Base-by-base conservation (phyloP, 768 basidiomycete species). In the Glaciozyma martinii region DNA sequence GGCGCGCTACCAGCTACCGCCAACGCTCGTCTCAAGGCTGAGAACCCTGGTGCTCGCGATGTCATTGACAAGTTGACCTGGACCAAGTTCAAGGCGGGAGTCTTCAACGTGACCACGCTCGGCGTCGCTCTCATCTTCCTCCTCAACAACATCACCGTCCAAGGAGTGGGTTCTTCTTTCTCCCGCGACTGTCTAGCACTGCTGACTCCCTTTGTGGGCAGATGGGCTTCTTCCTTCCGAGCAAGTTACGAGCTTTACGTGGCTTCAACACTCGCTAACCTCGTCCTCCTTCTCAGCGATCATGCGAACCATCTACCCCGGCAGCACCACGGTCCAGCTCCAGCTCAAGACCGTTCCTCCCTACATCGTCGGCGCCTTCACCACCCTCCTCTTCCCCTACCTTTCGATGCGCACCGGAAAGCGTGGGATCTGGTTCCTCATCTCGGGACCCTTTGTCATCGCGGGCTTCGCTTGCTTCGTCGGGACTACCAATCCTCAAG, bases 261-360 rank as follows among this genome's bases (percentile, higher is more conserved):
- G n/a, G n/a, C n/a, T n/a, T n/a, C n/a, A n/a, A n/a, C n/a, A n/a
- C n/a, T n/a, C n/a, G n/a, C n/a, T n/a, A n/a, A n/a, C n/a, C n/a
- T n/a, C n/a, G n/a, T n/a, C n/a, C n/a, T n/a, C n/a, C n/a, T n/a
- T n/a, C n/a, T n/a, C 73, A 2, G 71, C 74, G 29, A 72, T 75
- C 60, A 66, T 74, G 59, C 19, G 25, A 1, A 71, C 66, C 5
- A 67, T 75, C 47, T 75, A 71, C 54, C 74, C 74, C 19, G 59
- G 44, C n/a, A 61, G 55, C 43, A 47, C 65, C 5, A 59, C 62
- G 15, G 47, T 73, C 32, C 23, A 62, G 12, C 49, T 71, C 3
- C 73, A 73, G 55, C 70, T 72, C 23, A 62, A 56, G 27, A 71
- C 73, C 10, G 73, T 68, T 5, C 66, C 62, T 44, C 37, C 43